phyloP scores from a whole-genome alignment of 805 yeast genomes.

The Saturnispora quitensis region DNA sequence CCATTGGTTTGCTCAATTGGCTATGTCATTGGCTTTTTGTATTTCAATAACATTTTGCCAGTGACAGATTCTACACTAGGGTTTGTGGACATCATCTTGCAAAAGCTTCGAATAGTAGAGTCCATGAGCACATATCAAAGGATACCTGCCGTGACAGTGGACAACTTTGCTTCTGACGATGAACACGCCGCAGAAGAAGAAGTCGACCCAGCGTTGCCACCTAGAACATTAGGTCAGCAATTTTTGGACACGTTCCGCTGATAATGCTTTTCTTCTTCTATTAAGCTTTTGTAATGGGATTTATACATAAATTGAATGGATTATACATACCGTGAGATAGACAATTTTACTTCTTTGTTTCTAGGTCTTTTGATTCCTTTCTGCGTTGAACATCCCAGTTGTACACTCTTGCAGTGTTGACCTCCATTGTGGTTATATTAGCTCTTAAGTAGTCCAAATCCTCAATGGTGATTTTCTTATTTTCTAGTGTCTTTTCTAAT shows the following conservation, averaged over 20 bases:
- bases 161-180: slow-evolving; percentile 17
- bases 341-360: background rate
- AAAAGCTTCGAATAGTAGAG: background rate
- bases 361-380: slow-evolving; percentile 32
- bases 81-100: slow-evolving; percentile 9
- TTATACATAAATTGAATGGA: background rate
- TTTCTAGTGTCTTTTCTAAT: slow-evolving; percentile 52
- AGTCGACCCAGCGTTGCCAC: slow-evolving; percentile 35
- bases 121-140: slow-evolving; percentile 1
- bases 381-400: slow-evolving; percentile 84
- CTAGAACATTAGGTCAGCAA: slow-evolving; percentile 51
- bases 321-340: background rate
- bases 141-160: slow-evolving; percentile 3
- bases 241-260: slow-evolving; percentile 50
- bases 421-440: slow-evolving; percentile 95
- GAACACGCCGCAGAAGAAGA: slow-evolving; percentile 34
- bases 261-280: slow-evolving; percentile 12
- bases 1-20: slow-evolving; percentile 33
- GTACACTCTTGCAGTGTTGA: slow-evolving; percentile 86
- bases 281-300: background rate
- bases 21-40: slow-evolving; percentile 35
- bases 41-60: slow-evolving; percentile 35
- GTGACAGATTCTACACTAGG: slow-evolving; percentile 28
- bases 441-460: slow-evolving; percentile 79
- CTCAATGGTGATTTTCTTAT: slow-evolving; percentile 56